phyloP scores from a whole-genome alignment of 139 green algal species.

The Tetradesmus obliquus region DNA sequence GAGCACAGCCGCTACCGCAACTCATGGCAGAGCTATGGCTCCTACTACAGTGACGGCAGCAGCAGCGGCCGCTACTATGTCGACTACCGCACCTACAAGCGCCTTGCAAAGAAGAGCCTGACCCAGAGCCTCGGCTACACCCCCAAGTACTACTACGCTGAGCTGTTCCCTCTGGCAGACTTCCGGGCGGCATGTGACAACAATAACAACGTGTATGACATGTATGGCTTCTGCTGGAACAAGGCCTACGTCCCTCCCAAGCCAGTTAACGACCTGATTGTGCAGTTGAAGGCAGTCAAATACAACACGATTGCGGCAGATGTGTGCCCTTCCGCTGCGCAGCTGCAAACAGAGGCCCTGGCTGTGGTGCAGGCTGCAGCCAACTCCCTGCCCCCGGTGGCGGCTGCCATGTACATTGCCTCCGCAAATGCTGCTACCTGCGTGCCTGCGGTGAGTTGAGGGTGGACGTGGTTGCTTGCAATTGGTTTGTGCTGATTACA shows the following conservation, averaged over 20 bases:
- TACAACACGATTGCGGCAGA: no score
- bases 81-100: background rate
- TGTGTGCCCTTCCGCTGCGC: no score
- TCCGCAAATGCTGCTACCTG: no score
- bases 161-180: background rate
- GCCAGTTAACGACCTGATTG: background rate
- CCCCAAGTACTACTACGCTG: constrained; percentile 5
- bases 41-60: background rate
- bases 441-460: no score
- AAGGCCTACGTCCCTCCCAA: background rate
- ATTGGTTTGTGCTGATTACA: no score
- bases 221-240: background rate
- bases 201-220: background rate
- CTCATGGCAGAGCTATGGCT: background rate
- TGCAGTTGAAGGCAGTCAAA: background rate
- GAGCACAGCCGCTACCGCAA: background rate
- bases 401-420: no score
- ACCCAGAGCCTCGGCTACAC: background rate
- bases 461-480: no score
- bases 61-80: background rate
- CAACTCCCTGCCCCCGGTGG: no score
- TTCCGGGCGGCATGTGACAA: background rate
- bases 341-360: no score
- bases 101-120: background rate
- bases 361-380: no score